Conservation (phyloP, 2,329 filamentous ascomycete genomes). For the Aspergillus japonicus region DNA sequence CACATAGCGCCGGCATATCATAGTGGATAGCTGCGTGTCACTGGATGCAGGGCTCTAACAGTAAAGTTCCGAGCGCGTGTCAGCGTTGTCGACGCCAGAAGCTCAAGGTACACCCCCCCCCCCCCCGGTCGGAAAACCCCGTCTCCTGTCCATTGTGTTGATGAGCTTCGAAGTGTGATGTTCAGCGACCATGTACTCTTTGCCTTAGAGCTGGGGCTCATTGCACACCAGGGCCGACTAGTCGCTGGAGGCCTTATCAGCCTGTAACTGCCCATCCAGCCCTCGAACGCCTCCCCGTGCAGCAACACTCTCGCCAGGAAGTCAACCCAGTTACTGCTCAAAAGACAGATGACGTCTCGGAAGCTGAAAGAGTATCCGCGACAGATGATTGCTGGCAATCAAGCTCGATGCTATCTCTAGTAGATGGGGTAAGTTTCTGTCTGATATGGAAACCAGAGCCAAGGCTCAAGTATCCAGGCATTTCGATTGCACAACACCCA, state of each 20-base stretch:
- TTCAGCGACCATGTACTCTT: not conserved
- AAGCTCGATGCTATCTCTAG: conserved; percentile 23
- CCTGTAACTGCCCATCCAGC: not conserved
- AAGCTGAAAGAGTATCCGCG: not conserved
- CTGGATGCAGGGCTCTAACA: not conserved
- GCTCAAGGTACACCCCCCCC: not conserved
- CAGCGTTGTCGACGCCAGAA: conserved; percentile 2
- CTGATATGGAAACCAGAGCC: not conserved
- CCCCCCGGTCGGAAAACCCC: not conserved
- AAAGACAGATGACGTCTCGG: not conserved
- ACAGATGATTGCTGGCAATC: conserved; percentile 15
- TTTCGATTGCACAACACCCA: conserved; percentile 18
- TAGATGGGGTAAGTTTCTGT: conserved; percentile 15
- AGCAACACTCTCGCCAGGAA: not conserved
- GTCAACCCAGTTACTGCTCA: not conserved
- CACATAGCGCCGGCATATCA: no score
- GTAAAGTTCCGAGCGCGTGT: not conserved
- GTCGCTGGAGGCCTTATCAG: not conserved
- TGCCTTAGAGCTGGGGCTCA: not conserved
- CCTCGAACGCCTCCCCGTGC: not conserved
- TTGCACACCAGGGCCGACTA: not conserved
- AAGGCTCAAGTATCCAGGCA: conserved; percentile 8
- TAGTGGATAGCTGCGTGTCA: not conserved
- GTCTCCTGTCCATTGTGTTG: not conserved
- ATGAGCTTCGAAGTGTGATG: not conserved